These are phyloP conservation scores for Fusarium scirpi DNA, from an alignment of 2,329 filamentous ascomycete genomes.

Conservation along the genomic window DNA sequence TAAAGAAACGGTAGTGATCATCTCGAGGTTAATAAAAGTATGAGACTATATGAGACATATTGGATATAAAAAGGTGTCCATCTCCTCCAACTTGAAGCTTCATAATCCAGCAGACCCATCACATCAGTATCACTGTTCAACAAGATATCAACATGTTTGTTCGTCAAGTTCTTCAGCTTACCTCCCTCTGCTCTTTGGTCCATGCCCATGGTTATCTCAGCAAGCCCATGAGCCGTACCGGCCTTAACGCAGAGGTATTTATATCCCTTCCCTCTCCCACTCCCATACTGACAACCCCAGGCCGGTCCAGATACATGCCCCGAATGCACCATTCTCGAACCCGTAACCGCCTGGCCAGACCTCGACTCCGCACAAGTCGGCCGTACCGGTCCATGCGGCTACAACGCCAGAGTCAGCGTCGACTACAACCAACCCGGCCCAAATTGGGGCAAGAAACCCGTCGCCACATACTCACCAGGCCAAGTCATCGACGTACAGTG, in stretches of 20 bases:
- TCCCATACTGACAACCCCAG: conserved; percentile 44
- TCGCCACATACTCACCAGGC: conserved; percentile 60
- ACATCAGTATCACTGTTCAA: accelerated
- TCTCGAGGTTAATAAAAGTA: accelerated
- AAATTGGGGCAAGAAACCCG: conserved; percentile 58
- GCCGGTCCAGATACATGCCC: conserved; percentile 63
- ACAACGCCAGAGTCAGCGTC: conserved; percentile 64
- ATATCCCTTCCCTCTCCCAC: accelerated
- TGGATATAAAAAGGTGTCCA: neutral
- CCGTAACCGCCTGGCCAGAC: conserved; percentile 63
- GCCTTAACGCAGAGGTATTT: conserved; percentile 31
- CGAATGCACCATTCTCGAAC: conserved; percentile 67
- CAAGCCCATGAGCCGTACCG: conserved; percentile 35
- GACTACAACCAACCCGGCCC: conserved; percentile 63
- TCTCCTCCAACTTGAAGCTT: accelerated
- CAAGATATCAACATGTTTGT: neutral
- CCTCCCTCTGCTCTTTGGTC: neutral
- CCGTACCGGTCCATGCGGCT: conserved; percentile 64
- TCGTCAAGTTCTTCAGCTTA: neutral
- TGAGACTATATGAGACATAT: accelerated
- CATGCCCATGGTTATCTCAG: conserved; percentile 34
- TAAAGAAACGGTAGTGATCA: neutral
- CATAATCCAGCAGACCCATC: neutral
- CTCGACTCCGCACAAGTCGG: conserved; percentile 59
- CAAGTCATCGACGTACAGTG: conserved; percentile 63